Evolutionary conservation across 2,329 filamentous ascomycete genomes (phyloP).

Genomic region (Uncinocarpus reesii): DNA sequence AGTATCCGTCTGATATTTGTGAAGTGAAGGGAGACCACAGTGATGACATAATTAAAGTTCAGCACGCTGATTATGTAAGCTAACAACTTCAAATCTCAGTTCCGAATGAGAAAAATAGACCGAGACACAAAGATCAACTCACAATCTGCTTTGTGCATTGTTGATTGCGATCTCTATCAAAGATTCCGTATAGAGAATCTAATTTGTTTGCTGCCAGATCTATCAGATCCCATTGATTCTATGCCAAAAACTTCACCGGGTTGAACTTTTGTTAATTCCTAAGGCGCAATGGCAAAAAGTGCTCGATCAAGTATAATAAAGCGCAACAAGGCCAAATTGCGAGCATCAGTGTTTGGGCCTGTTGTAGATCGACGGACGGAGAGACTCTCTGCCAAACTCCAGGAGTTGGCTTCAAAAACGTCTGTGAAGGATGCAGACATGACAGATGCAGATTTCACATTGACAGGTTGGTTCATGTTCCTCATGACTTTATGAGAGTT

Average conservation of each 20-base stretch:
- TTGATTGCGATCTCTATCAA: too few relatives aligned
- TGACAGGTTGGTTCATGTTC: slow-evolving; percentile 21
- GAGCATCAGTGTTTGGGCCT: slow-evolving; percentile 73
- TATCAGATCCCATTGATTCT: too few relatives aligned
- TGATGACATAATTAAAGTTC: slow-evolving; percentile 12
- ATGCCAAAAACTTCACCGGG: background rate
- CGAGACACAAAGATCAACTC: too few relatives aligned
- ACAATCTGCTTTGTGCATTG: too few relatives aligned
- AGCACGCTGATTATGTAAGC: too few relatives aligned
- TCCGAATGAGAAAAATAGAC: too few relatives aligned
- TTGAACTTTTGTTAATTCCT: background rate
- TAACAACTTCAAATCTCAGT: too few relatives aligned
- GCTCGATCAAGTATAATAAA: slow-evolving; percentile 69
- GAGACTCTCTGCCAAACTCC: slow-evolving; percentile 73
- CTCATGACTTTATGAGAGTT: background rate
- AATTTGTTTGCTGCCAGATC: too few relatives aligned
- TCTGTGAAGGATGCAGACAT: slow-evolving; percentile 38
- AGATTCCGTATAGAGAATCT: too few relatives aligned
- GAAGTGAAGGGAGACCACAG: too few relatives aligned
- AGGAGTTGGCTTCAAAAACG: slow-evolving; percentile 67
- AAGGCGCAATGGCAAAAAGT: slow-evolving; percentile 69
- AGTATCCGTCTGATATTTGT: background rate
- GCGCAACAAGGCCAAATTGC: slow-evolving; percentile 70
- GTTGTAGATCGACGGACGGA: slow-evolving; percentile 68
- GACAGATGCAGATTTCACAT: slow-evolving; percentile 22